Base-by-base conservation (phyloP, 2,329 filamentous ascomycete genomes). In the Aspergillus cejpii region DNA sequence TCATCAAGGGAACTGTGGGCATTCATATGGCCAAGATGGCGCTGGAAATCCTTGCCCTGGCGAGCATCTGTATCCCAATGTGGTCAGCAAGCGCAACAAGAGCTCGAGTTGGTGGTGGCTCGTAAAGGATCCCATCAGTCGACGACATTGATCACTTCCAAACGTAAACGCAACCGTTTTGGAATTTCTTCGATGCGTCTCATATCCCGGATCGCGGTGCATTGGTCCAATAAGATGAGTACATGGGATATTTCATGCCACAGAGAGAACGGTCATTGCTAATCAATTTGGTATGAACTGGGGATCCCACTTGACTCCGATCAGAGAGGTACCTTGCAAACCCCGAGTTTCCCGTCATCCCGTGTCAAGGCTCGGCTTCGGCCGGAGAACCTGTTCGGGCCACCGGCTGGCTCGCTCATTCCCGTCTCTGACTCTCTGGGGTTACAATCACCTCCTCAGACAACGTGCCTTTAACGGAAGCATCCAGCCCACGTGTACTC, bases 1-100 rank as follows among this genome's bases (percentile, higher is more conserved):
- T 62, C 73, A 5, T 64, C 71, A 1, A 68, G 67, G 2, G 67
- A 64, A 0, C 58, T 74, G 5, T 72, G 12, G 68, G 72, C 17
- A 72, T 64, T n/a, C 73, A 76, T 47, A 76, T 72, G 0, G 74
- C 71, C 0, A 68, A 68, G 1, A 69, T 68, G 24, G 71, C 70
- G 0, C 58, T 75, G 36, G 71, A 70, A 49, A 67, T 67, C 6
- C 71, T 66, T 59, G 72, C 77, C 57, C 34, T 76, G 50, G 51
- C 76, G 49, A 29, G 75, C 56, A 43, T 69, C 48, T 71, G 52
- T 66, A 75, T 47, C 69, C 71, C 0, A 62, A 68, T 12, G 62
- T 62, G 1, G 59, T 73, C 6, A 29, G 45, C 1, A 63, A 65
- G 70, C 68, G 0, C 66, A 73, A 10, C 49, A 51, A 5, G 61